Base-by-base conservation (phyloP, 2,329 filamentous ascomycete species). In the Aureobasidium zeae region DNA sequence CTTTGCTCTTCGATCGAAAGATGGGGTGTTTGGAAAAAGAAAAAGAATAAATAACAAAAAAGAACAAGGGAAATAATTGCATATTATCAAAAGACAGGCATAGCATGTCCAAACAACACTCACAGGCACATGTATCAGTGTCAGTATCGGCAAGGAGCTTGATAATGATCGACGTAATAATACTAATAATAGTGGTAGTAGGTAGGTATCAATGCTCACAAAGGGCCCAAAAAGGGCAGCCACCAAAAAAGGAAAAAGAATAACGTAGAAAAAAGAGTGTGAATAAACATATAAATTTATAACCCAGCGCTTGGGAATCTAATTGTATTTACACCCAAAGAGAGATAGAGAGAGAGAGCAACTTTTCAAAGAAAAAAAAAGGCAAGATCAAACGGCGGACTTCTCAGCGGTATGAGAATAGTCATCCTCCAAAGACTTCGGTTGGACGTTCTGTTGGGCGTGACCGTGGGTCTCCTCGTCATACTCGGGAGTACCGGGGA, bases 401-500 rank as follows among this genome's bases (percentile, higher is more conserved):
- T 43, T 43, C 39, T 43, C 39, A 17, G 29, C 30, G 10, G 12
- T n/a, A 30, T 26, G 16, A 21, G 30, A 19, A 21, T 26, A 15
- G 30, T 43, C 33, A 30, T 42, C 38, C 13, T 32, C 29, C 1
- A 29, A 42, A 20, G 15, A 11, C 39, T 43, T 43, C 28, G 10
- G n/a, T 5, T 15, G 28, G 12, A 8, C 12, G 11, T 8, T 11
- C 20, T 3, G 17, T 10, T 24, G 20, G 7, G 13, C 38, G 25
- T 20, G 29, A 11, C 37, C 45, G 16, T 32, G 16, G 20, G 30
- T 41, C 17, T 17, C 9, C 28, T 36, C 33, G 51, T 69, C 67
- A 49, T 66, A 71, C 54, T 67, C 62, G 20, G 64, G 60, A 6
- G 66, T 79, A 15, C 77, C 79, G 2, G 76, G 72, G 2, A 74